Conservation (phyloP, 116 monocot genomes). For the Trichopus zeylanicus region DNA sequence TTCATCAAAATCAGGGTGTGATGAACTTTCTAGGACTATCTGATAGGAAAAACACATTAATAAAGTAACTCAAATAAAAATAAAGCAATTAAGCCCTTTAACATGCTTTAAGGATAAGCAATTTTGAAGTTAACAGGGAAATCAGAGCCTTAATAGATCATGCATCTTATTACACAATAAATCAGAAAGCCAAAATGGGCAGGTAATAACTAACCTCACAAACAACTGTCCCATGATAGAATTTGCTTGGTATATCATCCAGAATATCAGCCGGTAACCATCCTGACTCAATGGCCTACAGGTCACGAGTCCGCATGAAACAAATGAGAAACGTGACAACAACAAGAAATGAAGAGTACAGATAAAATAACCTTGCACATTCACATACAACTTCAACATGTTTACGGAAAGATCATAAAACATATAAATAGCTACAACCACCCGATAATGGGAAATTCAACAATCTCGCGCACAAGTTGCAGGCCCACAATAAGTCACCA, state of each 20-base stretch:
- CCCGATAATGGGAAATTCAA: too few relatives aligned
- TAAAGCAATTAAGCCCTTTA: too few relatives aligned
- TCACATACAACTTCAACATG: neutral
- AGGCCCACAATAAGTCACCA: too few relatives aligned
- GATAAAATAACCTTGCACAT: neutral
- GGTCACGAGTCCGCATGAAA: slow-evolving; percentile 6
- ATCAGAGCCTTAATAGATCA: too few relatives aligned
- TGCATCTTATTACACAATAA: too few relatives aligned
- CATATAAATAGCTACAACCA: neutral
- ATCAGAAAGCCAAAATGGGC: neutral
- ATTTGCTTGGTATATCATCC: slow-evolving; percentile 94
- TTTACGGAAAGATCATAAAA: neutral
- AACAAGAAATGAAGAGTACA: neutral
- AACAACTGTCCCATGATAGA: slow-evolving; percentile 56
- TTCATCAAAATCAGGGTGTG: too few relatives aligned
- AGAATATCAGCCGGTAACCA: slow-evolving; percentile 83
- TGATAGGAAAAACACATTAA: too few relatives aligned
- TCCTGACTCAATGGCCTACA: slow-evolving; percentile 88
- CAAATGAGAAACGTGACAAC: slow-evolving; percentile 1
- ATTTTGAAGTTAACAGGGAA: too few relatives aligned
- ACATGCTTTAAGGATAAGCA: too few relatives aligned
- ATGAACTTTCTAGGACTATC: too few relatives aligned
- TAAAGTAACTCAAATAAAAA: too few relatives aligned
- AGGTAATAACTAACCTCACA: slow-evolving; percentile 65
- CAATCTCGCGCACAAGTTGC: too few relatives aligned